A percentile compares a stretch with the other conserved stretches of the same genome.
Evolutionary conservation across 257 asterid genomes (phyloP).

Genomic region (Eucommia ulmoides): DNA sequence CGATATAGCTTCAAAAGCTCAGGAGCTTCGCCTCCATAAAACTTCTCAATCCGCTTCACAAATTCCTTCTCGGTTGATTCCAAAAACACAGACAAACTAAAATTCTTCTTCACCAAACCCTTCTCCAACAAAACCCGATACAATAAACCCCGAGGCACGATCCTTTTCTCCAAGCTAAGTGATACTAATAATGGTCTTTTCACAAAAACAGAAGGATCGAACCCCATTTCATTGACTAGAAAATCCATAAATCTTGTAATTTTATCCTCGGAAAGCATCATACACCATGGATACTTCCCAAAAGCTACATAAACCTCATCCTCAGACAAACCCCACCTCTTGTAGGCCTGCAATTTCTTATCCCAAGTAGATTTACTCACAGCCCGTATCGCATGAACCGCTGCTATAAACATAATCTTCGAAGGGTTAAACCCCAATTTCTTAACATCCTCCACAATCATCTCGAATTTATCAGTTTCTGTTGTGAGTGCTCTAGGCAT

Average conservation of each 20-base stretch:
- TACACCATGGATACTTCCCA: constrained; percentile 11
- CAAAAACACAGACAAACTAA: background rate
- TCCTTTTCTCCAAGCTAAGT: background rate
- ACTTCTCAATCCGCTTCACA: background rate
- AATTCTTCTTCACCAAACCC: background rate
- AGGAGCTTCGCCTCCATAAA: background rate
- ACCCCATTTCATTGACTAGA: constrained; percentile 18
- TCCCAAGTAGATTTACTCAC: constrained; percentile 9
- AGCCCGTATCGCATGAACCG: background rate
- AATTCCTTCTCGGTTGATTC: background rate
- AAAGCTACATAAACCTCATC: constrained; percentile 10
- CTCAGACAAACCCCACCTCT: constrained; percentile 20
- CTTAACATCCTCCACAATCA: constrained; percentile 7
- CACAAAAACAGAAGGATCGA: constrained; percentile 8
- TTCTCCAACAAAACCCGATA: background rate
- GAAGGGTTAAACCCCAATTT: background rate
- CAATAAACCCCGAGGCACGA: background rate
- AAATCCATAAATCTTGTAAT: constrained; percentile 13
- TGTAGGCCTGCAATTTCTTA: constrained; percentile 9
- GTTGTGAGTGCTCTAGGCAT: background rate
- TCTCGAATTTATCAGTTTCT: background rate
- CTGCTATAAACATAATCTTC: constrained; percentile 1
- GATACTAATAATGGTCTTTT: constrained; percentile 6
- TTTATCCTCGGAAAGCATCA: constrained; percentile 15
- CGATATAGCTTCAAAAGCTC: background rate